These are phyloP conservation scores for Fusarium ramigenum DNA, from an alignment of 2,329 filamentous ascomycete genomes.

Conservation along the genomic window DNA sequence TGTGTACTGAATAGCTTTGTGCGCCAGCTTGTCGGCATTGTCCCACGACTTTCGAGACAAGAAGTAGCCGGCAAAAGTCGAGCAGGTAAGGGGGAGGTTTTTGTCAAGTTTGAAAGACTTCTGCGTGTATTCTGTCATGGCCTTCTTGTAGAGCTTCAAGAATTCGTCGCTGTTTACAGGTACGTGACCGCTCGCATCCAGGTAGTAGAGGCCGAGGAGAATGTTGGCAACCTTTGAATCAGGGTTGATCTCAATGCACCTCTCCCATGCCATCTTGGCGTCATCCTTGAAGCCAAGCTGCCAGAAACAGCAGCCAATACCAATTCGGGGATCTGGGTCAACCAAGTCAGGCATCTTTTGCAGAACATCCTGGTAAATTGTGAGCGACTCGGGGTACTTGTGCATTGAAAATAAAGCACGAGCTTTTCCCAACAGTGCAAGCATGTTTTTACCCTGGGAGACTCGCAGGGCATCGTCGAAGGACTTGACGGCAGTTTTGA, in stretches of 20 bases:
- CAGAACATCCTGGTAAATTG: slow-evolving; percentile 87
- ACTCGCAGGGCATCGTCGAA: slow-evolving; percentile 93
- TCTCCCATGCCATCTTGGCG: slow-evolving; percentile 89
- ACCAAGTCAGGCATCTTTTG: slow-evolving; percentile 85
- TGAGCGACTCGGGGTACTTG: slow-evolving; percentile 84
- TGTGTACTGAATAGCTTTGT: slow-evolving; percentile 93
- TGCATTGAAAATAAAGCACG: slow-evolving; percentile 87
- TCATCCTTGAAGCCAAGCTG: slow-evolving; percentile 94
- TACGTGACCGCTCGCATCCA: slow-evolving; percentile 85
- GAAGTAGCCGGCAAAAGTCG: slow-evolving; percentile 91
- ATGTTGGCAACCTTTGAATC: slow-evolving; percentile 92
- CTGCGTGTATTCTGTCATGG: slow-evolving; percentile 94
- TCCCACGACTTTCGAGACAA: slow-evolving; percentile 81
- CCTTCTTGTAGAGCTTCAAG: slow-evolving; percentile 84
- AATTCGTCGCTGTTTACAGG: slow-evolving; percentile 88
- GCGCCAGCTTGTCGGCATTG: slow-evolving; percentile 86
- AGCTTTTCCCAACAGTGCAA: slow-evolving; percentile 90
- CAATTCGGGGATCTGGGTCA: slow-evolving; percentile 94
- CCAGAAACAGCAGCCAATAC: slow-evolving; percentile 97
- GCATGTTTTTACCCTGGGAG: slow-evolving; percentile 87
- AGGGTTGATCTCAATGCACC: slow-evolving; percentile 81
- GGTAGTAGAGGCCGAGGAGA: slow-evolving; percentile 87
- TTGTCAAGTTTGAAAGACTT: slow-evolving; percentile 95
- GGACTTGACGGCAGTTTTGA: slow-evolving; percentile 87
- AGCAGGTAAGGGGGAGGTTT: slow-evolving; percentile 87